Evolutionary conservation across 345 rosid genomes (phyloP), one percentile per base, ranked within the genome.

Genomic region (Erodium maritimum): DNA sequence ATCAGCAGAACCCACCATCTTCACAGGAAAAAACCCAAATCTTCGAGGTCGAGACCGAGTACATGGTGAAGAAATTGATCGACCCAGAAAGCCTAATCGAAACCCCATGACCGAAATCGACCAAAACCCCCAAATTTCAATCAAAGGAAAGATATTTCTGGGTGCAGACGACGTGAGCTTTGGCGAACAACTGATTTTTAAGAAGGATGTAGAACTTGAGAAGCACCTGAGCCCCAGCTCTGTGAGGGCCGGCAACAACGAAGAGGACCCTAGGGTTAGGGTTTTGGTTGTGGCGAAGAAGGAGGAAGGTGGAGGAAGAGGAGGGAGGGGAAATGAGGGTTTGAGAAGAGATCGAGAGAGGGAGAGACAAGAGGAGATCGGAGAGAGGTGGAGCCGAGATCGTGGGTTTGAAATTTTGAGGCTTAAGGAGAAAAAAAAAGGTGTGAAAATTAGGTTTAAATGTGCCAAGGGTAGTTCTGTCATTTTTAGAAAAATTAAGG

Each of bases 61-160:
- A 68, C 75, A 89, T 57, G 18, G 71, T 76, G 54, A 89, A 89
- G 61, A 71, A 86, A 75, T 89, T 89, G 57, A 76, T 69, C 50
- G 96, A 86, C 58, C 89, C 95, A 74, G 61, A 68, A 68, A 86
- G 63, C 79, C 67, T 82, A 51, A 80, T 55, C 17, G 85, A 77
- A 60, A 79, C 75, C 64, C 89, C 95, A 50, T 84, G 87, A 55
- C 70, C 70, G 21, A 65, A 34, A 69, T 80, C 73, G 71, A 89
- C 48, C 58, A 81, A 63, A 73, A 79, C 87, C 52, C 94, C 91
- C 52, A 68, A 61, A 54, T 79, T 79, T 16, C 71, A 60, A 59
- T 83, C 84, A 59, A 84, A 76, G 17, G 61, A 66, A 60, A 82
- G 55, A 56, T 86, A 91, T 65, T 79, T 84, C 64, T 89, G 96